Percentiles rank a stretch among this genome's conserved stretches.
These are phyloP conservation scores for Leccinum disarticulatum DNA, from an alignment of 768 basidiomycete genomes.

Conservation along the genomic window DNA sequence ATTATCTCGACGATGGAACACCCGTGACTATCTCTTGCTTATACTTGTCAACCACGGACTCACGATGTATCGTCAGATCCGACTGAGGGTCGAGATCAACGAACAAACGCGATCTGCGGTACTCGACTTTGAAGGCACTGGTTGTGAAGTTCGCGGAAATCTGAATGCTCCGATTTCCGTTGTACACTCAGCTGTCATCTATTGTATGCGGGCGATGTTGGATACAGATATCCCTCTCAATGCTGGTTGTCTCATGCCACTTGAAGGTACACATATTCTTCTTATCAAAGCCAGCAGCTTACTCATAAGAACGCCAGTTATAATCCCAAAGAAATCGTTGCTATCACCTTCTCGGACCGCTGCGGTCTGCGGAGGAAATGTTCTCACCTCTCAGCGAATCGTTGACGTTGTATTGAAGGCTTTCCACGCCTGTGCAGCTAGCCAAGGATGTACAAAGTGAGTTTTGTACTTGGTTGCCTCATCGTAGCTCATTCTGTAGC, in stretches of 20 bases:
- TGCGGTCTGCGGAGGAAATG: slow-evolving; percentile 93
- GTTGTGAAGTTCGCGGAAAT: slow-evolving; percentile 81
- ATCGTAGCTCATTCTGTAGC: slow-evolving; percentile 36
- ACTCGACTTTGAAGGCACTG: slow-evolving; percentile 84
- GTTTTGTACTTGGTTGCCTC: slow-evolving; percentile 17
- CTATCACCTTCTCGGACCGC: slow-evolving; percentile 82
- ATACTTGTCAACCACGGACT: slow-evolving; percentile 1
- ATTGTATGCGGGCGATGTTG: slow-evolving; percentile 86
- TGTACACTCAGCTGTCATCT: slow-evolving; percentile 84
- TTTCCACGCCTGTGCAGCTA: slow-evolving; percentile 88
- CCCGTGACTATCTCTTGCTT: slow-evolving; percentile 49
- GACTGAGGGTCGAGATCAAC: slow-evolving; percentile 75
- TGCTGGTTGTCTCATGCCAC: slow-evolving; percentile 87
- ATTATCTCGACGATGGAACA: slow-evolving; percentile 87
- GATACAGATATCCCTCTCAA: slow-evolving; percentile 89
- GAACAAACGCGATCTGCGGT: slow-evolving; percentile 71
- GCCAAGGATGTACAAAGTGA: slow-evolving; percentile 92
- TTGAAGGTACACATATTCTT: slow-evolving; percentile 54
- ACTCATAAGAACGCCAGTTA: slow-evolving; percentile 46
- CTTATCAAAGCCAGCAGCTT: not conserved
- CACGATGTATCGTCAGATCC: slow-evolving; percentile 48
- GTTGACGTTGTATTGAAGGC: slow-evolving; percentile 93
- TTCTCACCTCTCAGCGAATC: slow-evolving; percentile 88
- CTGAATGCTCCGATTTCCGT: slow-evolving; percentile 85
- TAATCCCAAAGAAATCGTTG: slow-evolving; percentile 75